A percentile compares a stretch with the other conserved stretches of the same genome.
Conservation (phyloP, 176 grass and related monocot species). For the sorghum (Sorghum bicolor) region Sorghum_bicolor_NCBIv3 NC_012873.2:2069501-2070000, state of each 20-base stretch:
- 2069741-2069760: conserved; percentile 9
- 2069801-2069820: neutral
- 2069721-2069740: conserved; percentile 60
- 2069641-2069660: conserved; percentile 81
- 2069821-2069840: neutral
- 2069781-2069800: neutral
- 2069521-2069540: neutral
- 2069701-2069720: conserved; percentile 59
- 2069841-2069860: conserved; percentile 4
- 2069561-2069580: conserved; percentile 34
- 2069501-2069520: conserved; percentile 22
- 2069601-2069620: conserved; percentile 62
- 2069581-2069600: conserved; percentile 66
- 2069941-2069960: neutral
- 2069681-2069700: conserved; percentile 69
- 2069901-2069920: neutral
- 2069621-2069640: conserved; percentile 75
- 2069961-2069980: neutral
- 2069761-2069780: neutral
- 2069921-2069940: neutral
- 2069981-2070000: neutral
- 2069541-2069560: conserved; percentile 29
- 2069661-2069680: conserved; percentile 50
- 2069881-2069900: neutral
- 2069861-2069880: neutral